Conservation (phyloP, 208 protist species). For the Acanthamoeba triangularis region DNA sequence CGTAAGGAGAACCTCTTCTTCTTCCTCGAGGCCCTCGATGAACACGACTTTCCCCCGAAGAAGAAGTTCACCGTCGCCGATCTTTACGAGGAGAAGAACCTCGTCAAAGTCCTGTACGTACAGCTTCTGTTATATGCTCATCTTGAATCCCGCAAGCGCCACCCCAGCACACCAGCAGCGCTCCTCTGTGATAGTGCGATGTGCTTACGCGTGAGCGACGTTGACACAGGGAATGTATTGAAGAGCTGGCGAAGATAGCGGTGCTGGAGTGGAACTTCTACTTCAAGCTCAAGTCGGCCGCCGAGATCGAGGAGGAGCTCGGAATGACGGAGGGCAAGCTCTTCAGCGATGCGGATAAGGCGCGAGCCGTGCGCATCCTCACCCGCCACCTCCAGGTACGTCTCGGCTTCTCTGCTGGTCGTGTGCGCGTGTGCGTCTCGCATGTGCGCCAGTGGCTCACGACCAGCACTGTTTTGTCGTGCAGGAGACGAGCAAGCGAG, state of each 20-base stretch:
- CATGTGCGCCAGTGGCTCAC: neutral
- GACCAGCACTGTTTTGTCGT: neutral
- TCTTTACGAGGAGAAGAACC: constrained; percentile 14
- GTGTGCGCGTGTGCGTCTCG: neutral
- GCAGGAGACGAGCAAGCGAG: constrained; percentile 34
- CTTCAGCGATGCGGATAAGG: constrained; percentile 15
- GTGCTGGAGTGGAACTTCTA: constrained; percentile 34
- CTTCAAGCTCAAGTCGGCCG: constrained; percentile 44
- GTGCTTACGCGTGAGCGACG: neutral
- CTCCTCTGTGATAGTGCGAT: neutral
- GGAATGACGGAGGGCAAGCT: neutral
- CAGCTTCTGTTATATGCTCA: neutral
- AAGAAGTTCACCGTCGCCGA: constrained; percentile 53
- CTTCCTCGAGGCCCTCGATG: constrained; percentile 57
- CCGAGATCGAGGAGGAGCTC: constrained; percentile 37
- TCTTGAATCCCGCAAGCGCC: neutral
- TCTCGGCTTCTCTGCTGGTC: neutral
- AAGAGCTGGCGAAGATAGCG: constrained; percentile 49
- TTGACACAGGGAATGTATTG: constrained; percentile 9
- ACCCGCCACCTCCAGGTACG: constrained; percentile 12
- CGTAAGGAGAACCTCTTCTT: constrained; percentile 58
- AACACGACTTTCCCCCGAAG: constrained; percentile 33
- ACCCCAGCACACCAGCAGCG: neutral
- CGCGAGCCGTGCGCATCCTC: neutral
- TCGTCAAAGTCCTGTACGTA: constrained; percentile 64